These are phyloP conservation scores for Hymenoscyphus occultus DNA, from an alignment of 2,329 filamentous ascomycete species.

Conservation along the genomic window DNA sequence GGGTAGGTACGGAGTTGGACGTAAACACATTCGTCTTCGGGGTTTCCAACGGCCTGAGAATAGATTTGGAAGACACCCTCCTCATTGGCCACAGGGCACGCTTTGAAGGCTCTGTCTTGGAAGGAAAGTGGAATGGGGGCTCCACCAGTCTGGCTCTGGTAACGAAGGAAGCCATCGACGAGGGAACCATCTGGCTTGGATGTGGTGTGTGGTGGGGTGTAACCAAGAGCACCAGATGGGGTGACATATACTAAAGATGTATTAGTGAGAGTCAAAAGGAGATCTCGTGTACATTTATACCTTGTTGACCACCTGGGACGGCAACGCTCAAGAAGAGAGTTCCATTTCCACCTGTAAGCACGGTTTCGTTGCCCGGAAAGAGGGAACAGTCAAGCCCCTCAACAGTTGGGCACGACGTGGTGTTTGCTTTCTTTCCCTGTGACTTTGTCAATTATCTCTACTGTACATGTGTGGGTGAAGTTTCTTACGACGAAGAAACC, in stretches of 20 bases:
- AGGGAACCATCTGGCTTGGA: conserved; percentile 50
- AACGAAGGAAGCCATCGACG: conserved; percentile 7
- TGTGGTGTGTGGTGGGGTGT: conserved; percentile 53
- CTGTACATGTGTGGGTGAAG: not conserved
- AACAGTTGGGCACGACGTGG: conserved; percentile 46
- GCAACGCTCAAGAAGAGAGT: conserved; percentile 9
- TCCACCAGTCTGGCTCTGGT: conserved; percentile 1
- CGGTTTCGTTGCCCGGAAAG: conserved; percentile 9
- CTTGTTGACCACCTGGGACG: conserved; percentile 17
- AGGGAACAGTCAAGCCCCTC: conserved; percentile 12
- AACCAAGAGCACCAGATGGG: conserved; percentile 52
- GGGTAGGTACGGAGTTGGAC: conserved; percentile 10
- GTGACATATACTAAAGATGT: conserved; percentile 58
- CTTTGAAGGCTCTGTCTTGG: not conserved
- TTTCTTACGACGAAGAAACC: conserved; percentile 10
- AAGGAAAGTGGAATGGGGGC: conserved; percentile 8
- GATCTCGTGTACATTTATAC: not conserved
- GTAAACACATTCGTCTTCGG: not conserved
- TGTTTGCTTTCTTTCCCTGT: conserved; percentile 32
- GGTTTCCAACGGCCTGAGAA: not conserved
- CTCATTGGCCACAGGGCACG: conserved; percentile 6
- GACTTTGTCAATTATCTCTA: not conserved
- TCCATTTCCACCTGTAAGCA: conserved; percentile 9
- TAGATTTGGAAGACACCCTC: conserved; percentile 9
- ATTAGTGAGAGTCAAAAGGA: not conserved